Conservation (phyloP, 2,329 filamentous ascomycete species). For the Aphanocladium album region DNA sequence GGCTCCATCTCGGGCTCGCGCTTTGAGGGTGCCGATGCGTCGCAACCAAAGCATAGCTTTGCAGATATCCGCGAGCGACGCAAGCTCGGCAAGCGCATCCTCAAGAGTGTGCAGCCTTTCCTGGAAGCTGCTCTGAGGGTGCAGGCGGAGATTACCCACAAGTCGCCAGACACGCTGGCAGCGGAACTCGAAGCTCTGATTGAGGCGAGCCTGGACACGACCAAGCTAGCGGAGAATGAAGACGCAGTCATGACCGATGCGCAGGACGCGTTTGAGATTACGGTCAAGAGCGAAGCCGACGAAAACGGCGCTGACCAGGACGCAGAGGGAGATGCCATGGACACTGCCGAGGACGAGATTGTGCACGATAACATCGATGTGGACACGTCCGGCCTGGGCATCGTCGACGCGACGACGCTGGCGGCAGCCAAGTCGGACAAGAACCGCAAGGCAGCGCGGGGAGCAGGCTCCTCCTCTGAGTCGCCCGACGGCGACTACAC, state of each 20-base stretch:
- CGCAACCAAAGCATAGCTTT: conserved; percentile 45
- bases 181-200: conserved; percentile 70
- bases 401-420: conserved; percentile 18
- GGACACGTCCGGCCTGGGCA: conserved; percentile 36
- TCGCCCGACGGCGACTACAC: conserved; percentile 47
- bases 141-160: conserved; percentile 74
- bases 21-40: conserved; percentile 41
- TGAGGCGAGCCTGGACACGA: conserved; percentile 59
- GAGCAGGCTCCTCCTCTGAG: conserved; percentile 31
- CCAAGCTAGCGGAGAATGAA: conserved; percentile 31
- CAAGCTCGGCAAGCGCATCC: conserved; percentile 81
- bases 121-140: conserved; percentile 71
- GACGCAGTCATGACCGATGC: conserved; percentile 50
- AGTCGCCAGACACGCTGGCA: conserved; percentile 63
- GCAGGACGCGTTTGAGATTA: conserved; percentile 41
- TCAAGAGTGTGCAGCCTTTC: conserved; percentile 73
- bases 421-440: conserved; percentile 15
- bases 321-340: conserved; percentile 31
- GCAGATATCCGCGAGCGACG: conserved; percentile 74
- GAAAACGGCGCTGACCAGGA: conserved; percentile 23
- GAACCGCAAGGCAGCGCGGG: conserved; percentile 20
- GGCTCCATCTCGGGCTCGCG: conserved; percentile 16
- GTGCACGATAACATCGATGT: conserved; percentile 40
- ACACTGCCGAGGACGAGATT: conserved; percentile 33
- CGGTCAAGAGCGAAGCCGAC: conserved; percentile 32